phyloP scores from a whole-genome alignment of 116 monocot species.

The Phalaenopsis hybrid region DNA sequence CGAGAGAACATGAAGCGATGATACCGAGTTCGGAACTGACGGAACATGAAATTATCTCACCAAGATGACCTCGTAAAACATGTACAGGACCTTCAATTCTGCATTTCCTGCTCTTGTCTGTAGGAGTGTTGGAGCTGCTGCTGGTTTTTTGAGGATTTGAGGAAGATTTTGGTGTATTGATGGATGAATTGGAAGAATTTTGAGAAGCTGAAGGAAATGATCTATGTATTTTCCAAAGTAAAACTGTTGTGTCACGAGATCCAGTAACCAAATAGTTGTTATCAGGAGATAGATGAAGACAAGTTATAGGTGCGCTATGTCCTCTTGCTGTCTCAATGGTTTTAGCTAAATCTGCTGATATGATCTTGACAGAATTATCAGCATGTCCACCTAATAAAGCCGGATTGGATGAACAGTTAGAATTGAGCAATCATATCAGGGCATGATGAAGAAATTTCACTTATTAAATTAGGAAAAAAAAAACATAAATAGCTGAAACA shows the following conservation, averaged over 20 bases:
- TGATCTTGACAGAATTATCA: conserved; percentile 79
- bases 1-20: conserved; percentile 62
- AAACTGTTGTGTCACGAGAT: conserved; percentile 76
- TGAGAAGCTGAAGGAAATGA: conserved; percentile 20
- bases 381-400: conserved; percentile 71
- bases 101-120: conserved; percentile 27
- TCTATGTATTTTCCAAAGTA: conserved; percentile 83
- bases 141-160: conserved; percentile 29
- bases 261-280: conserved; percentile 80
- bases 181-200: conserved; percentile 30
- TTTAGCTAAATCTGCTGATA: conserved; percentile 78
- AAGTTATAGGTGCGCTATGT: conserved; percentile 78
- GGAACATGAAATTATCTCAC: conserved; percentile 60
- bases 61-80: conserved; percentile 89
- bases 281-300: conserved; percentile 69
- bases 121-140: conserved; percentile 6
- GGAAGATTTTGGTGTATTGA: conserved; percentile 26
- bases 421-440: neutral
- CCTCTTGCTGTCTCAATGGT: conserved; percentile 75
- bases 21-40: conserved; percentile 78
- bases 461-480: neutral
- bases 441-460: neutral
- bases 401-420: neutral
- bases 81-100: conserved; percentile 87
- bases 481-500: no score